Base-by-base conservation (phyloP, 441 rosid genomes). In the Capsella rubella region DNA sequence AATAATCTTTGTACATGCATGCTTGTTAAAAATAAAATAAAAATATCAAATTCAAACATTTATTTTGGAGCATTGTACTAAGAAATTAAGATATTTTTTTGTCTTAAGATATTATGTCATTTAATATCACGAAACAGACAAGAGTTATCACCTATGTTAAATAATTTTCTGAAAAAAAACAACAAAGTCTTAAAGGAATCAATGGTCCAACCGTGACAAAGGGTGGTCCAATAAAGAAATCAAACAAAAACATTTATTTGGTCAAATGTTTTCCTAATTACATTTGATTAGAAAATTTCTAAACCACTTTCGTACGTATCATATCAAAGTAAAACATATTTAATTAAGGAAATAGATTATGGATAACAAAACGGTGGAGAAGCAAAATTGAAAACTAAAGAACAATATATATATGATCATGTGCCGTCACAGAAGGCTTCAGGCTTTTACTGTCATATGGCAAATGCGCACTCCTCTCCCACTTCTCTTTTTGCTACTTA, bases 401-500 rank as follows among this genome's bases (percentile, higher is more conserved):
- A 39, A 28, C 39, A 3, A 54, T 43, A 64, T 51, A 64, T 8
- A 15, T 46, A 28, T 29, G 59, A 28, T 51, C 78, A 75, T 75
- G 78, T 67, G 73, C 69, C 55, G 21, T 58, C 73, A 49, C 47
- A 67, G 78, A 57, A 16, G 67, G 53, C 43, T 25, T 21, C 55
- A 67, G 56, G 56, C 73, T 74, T 74, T 67, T 31, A 52, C 69
- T 59, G 69, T 59, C 68, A 74, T 40, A 25, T 40, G 65, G 62
- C 62, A 50, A 74, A 74, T 59, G 56, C 53, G 69, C 73, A 74
- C 68, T 75, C 73, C 12, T 60, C 63, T 14, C 57, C 63, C 78
- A 67, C 67, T 51, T 74, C 67, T 27, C 52, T 35, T 34, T 66
- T 13, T 4, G 47, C 47, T 42, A 42, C 47, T 4, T 42, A 12